phyloP scores from a whole-genome alignment of 1,284 basidiomycete genomes.

The Cutaneotrichosporon sp. region DNA sequence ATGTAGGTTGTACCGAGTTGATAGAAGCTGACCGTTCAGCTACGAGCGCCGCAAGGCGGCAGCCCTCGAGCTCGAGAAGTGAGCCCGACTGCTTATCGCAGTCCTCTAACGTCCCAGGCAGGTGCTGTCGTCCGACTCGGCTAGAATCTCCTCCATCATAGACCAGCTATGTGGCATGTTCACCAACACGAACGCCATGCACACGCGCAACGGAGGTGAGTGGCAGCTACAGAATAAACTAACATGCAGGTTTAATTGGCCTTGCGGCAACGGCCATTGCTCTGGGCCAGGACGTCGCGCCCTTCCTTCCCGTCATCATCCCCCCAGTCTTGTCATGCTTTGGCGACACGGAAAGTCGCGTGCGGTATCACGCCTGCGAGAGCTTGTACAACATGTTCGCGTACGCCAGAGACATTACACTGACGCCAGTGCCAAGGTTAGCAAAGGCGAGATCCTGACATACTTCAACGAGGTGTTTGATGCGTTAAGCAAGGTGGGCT shows the following conservation, averaged over 20 bases:
- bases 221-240: background rate
- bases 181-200: conserved; percentile 72
- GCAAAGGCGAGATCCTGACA: conserved; percentile 91
- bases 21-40: conserved; percentile 44
- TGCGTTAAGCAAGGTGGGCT: conserved; percentile 81
- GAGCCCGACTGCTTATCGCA: conserved; percentile 7
- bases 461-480: conserved; percentile 99
- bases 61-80: conserved; percentile 94
- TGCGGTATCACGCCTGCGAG: conserved; percentile 78
- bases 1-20: conserved; percentile 25
- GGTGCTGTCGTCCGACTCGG: conserved; percentile 76
- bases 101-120: conserved; percentile 52
- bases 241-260: conserved; percentile 65
- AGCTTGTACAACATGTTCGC: conserved; percentile 87
- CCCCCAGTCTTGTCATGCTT: conserved; percentile 89
- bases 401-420: background rate
- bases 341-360: conserved; percentile 87
- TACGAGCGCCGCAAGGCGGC: conserved; percentile 93
- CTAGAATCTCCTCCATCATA: conserved; percentile 78
- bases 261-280: conserved; percentile 95
- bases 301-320: conserved; percentile 89
- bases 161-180: conserved; percentile 94
- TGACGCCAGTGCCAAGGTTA: conserved; percentile 68
- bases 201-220: conserved; percentile 82
- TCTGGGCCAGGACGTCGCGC: conserved; percentile 83